These are phyloP conservation scores for Priceomyces carsonii DNA, from an alignment of 805 yeast genomes.

Conservation along the genomic window DNA sequence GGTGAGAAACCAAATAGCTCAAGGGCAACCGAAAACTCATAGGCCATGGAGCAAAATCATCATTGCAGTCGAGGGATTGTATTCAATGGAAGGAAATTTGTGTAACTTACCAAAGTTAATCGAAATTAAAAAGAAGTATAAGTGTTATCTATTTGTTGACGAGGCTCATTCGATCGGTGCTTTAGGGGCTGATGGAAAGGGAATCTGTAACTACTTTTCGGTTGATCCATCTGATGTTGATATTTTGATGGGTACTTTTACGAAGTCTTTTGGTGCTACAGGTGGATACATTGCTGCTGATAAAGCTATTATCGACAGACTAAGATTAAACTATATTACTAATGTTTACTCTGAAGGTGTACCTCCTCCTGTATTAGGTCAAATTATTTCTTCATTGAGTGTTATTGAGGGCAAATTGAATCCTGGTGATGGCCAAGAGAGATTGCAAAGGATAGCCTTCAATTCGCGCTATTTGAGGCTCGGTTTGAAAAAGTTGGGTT, in stretches of 20 bases:
- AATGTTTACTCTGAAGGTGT: conserved; percentile 79
- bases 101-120: conserved; percentile 77
- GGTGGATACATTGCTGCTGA: conserved; percentile 95
- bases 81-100: conserved; percentile 91
- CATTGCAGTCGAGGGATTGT: conserved; percentile 89
- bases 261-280: conserved; percentile 97
- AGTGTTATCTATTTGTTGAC: conserved; percentile 87
- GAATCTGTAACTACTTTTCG: conserved; percentile 91
- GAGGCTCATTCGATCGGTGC: conserved; percentile 99
- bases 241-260: conserved; percentile 94
- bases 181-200: conserved; percentile 92
- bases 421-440: conserved; percentile 91
- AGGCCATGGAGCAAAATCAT: conserved; percentile 93
- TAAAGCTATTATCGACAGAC: conserved; percentile 65
- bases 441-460: conserved; percentile 92
- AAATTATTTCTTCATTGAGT: conserved; percentile 76
- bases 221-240: conserved; percentile 77
- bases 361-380: conserved; percentile 90
- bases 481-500: conserved; percentile 90
- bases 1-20: conserved; percentile 80
- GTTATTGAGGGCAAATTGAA: conserved; percentile 79
- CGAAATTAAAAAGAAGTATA: conserved; percentile 77
- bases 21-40: conserved; percentile 93
- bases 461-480: conserved; percentile 90
- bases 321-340: conserved; percentile 72